These are phyloP conservation scores for Leccinum longicurvipes DNA, from an alignment of 768 basidiomycete species.

Conservation along the genomic window DNA sequence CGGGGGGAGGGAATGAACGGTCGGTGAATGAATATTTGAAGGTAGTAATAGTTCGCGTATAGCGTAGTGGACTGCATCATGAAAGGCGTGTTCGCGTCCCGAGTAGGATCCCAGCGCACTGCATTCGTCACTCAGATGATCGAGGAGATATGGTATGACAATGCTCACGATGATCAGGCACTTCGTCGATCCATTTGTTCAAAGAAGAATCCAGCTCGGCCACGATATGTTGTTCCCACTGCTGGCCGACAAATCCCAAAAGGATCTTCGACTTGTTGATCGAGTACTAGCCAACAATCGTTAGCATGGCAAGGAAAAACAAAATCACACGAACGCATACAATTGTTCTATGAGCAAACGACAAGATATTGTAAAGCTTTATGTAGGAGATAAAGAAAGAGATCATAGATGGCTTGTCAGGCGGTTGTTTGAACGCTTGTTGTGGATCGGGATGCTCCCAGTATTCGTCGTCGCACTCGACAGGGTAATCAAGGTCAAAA, in stretches of 20 bases:
- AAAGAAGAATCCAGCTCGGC: constrained; percentile 72
- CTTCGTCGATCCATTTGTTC: constrained; percentile 73
- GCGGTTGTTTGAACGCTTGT: constrained; percentile 59
- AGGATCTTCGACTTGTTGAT: constrained; percentile 61
- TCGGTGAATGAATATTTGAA: constrained; percentile 71
- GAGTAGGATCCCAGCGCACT: constrained; percentile 45
- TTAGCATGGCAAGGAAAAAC: not conserved
- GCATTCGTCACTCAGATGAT: constrained; percentile 12
- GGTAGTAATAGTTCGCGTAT: constrained; percentile 51
- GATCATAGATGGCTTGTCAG: constrained; percentile 50
- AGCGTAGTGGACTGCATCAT: constrained; percentile 51
- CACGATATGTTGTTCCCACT: constrained; percentile 65
- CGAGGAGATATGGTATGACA: too few species aligned
- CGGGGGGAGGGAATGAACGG: constrained; percentile 71
- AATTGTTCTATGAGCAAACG: constrained; percentile 59
- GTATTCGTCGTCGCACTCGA: constrained; percentile 69
- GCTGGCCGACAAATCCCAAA: constrained; percentile 44
- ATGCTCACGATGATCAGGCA: constrained; percentile 46
- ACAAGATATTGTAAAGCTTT: constrained; percentile 61
- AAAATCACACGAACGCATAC: constrained; percentile 30
- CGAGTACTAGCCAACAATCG: constrained; percentile 50
- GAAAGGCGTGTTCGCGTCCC: constrained; percentile 33
- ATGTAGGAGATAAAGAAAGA: constrained; percentile 52
- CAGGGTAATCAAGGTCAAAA: constrained; percentile 57
- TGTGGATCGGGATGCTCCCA: constrained; percentile 52